phyloP scores from a whole-genome alignment of 2,329 filamentous ascomycete genomes.

The Diaporthe australafricana region DNA sequence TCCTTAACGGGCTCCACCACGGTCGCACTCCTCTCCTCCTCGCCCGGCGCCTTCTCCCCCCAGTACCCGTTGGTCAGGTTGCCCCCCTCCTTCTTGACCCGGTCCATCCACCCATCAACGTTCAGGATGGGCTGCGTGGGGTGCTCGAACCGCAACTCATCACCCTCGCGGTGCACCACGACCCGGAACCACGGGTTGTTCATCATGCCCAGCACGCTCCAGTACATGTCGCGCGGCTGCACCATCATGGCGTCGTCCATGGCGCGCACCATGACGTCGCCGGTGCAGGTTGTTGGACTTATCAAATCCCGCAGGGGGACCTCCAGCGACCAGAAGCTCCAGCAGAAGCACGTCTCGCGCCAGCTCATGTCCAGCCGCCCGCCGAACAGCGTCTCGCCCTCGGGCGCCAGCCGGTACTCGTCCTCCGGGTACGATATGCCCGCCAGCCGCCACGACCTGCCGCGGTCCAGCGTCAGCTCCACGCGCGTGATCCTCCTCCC shows the following conservation, averaged over 20 bases:
- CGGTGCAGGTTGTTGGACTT: constrained; percentile 56
- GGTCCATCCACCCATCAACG: constrained; percentile 92
- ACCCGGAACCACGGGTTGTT: constrained; percentile 95
- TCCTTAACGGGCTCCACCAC: constrained; percentile 67
- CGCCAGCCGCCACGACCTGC: constrained; percentile 82
- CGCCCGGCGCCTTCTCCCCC: constrained; percentile 77
- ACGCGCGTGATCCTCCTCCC: constrained; percentile 86
- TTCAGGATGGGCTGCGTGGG: constrained; percentile 84
- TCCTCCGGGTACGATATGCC: constrained; percentile 88
- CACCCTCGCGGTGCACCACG: constrained; percentile 76
- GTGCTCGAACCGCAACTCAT: constrained; percentile 82
- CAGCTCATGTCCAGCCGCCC: constrained; percentile 83
- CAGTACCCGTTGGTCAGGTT: constrained; percentile 85
- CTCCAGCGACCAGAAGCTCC: constrained; percentile 89
- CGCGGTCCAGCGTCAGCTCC: constrained; percentile 86
- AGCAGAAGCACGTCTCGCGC: constrained; percentile 87
- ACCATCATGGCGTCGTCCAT: constrained; percentile 93
- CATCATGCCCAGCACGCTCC: constrained; percentile 97
- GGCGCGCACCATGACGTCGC: constrained; percentile 82
- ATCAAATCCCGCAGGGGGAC: constrained; percentile 71
- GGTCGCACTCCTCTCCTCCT: constrained; percentile 52
- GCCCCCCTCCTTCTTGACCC: constrained; percentile 84
- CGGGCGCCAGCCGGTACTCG: constrained; percentile 74
- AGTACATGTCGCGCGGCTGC: constrained; percentile 94
- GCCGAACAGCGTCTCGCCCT: constrained; percentile 75